A percentile compares a stretch with the other conserved stretches of the same genome.
phyloP scores from a whole-genome alignment of 2,329 filamentous ascomycete genomes.

The Byssochlamys sp. region DNA sequence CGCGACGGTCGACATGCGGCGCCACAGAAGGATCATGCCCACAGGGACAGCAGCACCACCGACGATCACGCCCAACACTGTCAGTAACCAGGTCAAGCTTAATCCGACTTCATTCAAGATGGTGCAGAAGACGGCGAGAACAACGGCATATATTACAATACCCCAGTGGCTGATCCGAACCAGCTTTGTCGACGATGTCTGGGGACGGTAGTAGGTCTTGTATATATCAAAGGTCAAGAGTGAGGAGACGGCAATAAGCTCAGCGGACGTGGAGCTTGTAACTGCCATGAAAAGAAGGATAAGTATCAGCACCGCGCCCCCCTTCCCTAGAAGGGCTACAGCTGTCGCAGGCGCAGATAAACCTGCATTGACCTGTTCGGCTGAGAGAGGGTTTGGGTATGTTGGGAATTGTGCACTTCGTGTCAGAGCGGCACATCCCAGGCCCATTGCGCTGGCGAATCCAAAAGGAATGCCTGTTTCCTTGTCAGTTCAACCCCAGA shows the following conservation, averaged over 20 bases:
- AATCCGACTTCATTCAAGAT: conserved; percentile 30
- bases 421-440: conserved; percentile 38
- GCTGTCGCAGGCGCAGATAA: conserved; percentile 26
- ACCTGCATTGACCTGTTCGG: conserved; percentile 22
- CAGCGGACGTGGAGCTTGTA: conserved; percentile 40
- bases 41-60: conserved; percentile 31
- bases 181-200: conserved; percentile 36
- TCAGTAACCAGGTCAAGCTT: conserved; percentile 33
- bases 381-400: conserved; percentile 31
- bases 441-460: conserved; percentile 41
- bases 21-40: conserved; percentile 31
- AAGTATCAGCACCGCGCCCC: conserved; percentile 24
- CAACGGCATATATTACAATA: conserved; percentile 40
- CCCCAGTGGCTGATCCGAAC: conserved; percentile 44
- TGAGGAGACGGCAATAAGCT: conserved; percentile 44
- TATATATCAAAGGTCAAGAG: conserved; percentile 47
- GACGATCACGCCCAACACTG: conserved; percentile 32
- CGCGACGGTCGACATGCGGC: conserved; percentile 29
- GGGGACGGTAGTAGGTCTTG: conserved; percentile 38
- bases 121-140: conserved; percentile 36
- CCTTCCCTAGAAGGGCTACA: conserved; percentile 27
- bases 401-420: conserved; percentile 42
- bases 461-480: conserved; percentile 37
- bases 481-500: background rate
- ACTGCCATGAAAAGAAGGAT: conserved; percentile 32